Percentiles rank a stretch among this genome's conserved stretches.
Evolutionary conservation across 1,284 basidiomycete genomes (phyloP).

Genomic region (Psilocybe mexicana): DNA sequence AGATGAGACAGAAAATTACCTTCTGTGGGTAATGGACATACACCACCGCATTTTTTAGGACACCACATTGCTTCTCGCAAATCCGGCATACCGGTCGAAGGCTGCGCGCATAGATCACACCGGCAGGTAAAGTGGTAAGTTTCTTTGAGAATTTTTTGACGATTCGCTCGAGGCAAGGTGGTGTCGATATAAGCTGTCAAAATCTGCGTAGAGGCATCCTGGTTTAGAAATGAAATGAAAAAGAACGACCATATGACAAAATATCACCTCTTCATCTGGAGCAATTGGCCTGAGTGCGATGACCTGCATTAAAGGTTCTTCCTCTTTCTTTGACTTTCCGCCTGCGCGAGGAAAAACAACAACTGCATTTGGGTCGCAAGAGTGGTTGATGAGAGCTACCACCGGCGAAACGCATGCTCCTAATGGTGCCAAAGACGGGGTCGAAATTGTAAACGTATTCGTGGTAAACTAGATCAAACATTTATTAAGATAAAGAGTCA

Average conservation of each 20-base stretch:
- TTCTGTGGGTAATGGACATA: slow-evolving; percentile 56
- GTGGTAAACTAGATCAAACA: slow-evolving; percentile 66
- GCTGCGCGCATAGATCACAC: slow-evolving; percentile 60
- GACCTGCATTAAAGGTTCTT: slow-evolving; percentile 71
- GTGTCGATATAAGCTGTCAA: slow-evolving; percentile 86
- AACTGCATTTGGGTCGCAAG: slow-evolving; percentile 88
- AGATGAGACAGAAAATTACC: slow-evolving; percentile 36
- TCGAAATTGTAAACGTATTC: slow-evolving; percentile 86
- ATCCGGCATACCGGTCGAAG: slow-evolving; percentile 44
- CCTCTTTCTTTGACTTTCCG: slow-evolving; percentile 26
- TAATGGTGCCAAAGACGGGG: slow-evolving; percentile 73
- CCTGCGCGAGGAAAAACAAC: slow-evolving; percentile 79
- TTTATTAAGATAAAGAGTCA: slow-evolving; percentile 1
- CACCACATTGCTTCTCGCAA: slow-evolving; percentile 72
- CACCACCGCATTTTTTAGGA: slow-evolving; percentile 62
- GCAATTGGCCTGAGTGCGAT: slow-evolving; percentile 67
- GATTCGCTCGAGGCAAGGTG: slow-evolving; percentile 58
- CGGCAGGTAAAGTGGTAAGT: slow-evolving; percentile 83
- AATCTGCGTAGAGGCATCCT: slow-evolving; percentile 36
- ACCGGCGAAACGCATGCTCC: slow-evolving; percentile 81
- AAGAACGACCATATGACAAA: not conserved
- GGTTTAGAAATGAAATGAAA: not conserved
- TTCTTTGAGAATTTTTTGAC: slow-evolving; percentile 62
- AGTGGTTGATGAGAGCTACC: slow-evolving; percentile 87
- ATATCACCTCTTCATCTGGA: slow-evolving; percentile 68